Base-by-base conservation (phyloP, 2,329 filamentous ascomycete genomes). In the Penicillium olsonii region DNA sequence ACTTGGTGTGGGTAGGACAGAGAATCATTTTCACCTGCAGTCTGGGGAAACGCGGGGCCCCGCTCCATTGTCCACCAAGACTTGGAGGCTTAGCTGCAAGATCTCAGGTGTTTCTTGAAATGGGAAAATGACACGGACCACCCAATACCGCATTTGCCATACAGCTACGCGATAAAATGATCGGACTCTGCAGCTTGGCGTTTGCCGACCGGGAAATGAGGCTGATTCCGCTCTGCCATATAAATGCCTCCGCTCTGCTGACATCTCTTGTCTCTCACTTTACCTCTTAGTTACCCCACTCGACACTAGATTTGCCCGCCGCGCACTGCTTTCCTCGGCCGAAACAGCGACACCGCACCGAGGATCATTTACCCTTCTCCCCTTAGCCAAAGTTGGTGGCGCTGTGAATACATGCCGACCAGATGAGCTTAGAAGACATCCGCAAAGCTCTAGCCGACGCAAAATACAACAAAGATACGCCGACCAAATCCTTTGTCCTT, bases 401-500 rank as follows among this genome's bases (percentile, higher is more conserved):
- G 22, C 15, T 7, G 11, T 19, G 14, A 15, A 18, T 19, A 20
- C 7, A 2, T 8, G 9, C 27, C 12, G n/a, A 6, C 31, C n/a
- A n/a, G 35, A 44, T 44, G 42, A 44, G 31, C 42, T 11, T 34
- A n/a, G 19, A 10, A 11, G 31, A 44, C n/a, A 37, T 44, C 2
- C 19, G 20, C 1, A 14, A n/a, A 2, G 14, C 12, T 11, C 31
- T 44, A 2, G 19, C 12, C 5, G 3, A 14, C 7, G 29, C 31
- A 8, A 35, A 10, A 18, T 37, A 37, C 42, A 7, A 44, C 12
- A 8, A 17, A 8, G 11, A 18, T 5, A 35, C 18, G 31, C 5
- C 19, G 19, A n/a, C 17, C 10, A 40, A 29, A 18, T 29, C 26
- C 26, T 55, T 59, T 20, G 35, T 57, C 12, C 18, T 52, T 3